Conservation (phyloP, 108 stramenopile genomes). For the Conticribra guillardii region DNA sequence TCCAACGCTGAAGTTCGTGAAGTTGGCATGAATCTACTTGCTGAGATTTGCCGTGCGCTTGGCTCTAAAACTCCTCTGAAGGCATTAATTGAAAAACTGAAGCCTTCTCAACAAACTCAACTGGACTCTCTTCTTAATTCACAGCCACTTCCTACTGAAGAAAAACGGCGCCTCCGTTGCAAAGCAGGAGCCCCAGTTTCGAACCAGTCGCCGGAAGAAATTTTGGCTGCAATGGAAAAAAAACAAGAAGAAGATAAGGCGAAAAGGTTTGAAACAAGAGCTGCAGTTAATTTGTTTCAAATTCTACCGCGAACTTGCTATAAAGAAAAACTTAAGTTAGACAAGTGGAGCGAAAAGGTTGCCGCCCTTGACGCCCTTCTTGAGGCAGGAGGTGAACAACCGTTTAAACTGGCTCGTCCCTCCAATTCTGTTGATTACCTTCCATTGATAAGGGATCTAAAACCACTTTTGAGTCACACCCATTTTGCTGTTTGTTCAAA, state of each 20-base stretch:
- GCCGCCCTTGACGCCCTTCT: conserved; percentile 77
- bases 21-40: conserved; percentile 68
- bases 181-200: conserved; percentile 7
- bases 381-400: conserved; percentile 80
- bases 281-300: conserved; percentile 73
- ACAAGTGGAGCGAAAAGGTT: conserved; percentile 89
- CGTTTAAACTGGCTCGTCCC: conserved; percentile 75
- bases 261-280: conserved; percentile 62
- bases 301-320: conserved; percentile 71
- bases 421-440: conserved; percentile 67
- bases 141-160: conserved; percentile 51
- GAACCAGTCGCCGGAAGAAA: conserved; percentile 50
- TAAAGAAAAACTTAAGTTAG: conserved; percentile 56
- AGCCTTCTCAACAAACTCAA: conserved; percentile 74
- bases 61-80: conserved; percentile 71
- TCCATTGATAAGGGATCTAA: conserved; percentile 75
- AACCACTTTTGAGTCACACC: conserved; percentile 72
- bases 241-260: conserved; percentile 65
- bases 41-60: conserved; percentile 84
- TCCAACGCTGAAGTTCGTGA: conserved; percentile 83
- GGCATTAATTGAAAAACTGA: conserved; percentile 68
- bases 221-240: conserved; percentile 59
- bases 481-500: conserved; percentile 87
- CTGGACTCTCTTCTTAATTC: conserved; percentile 65
- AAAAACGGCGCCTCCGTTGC: conserved; percentile 50